Evolutionary conservation across 139 green algal species (phyloP), one percentile per base, ranked within the genome.

Genomic region (Deuterostichococcus epilithicus): DNA sequence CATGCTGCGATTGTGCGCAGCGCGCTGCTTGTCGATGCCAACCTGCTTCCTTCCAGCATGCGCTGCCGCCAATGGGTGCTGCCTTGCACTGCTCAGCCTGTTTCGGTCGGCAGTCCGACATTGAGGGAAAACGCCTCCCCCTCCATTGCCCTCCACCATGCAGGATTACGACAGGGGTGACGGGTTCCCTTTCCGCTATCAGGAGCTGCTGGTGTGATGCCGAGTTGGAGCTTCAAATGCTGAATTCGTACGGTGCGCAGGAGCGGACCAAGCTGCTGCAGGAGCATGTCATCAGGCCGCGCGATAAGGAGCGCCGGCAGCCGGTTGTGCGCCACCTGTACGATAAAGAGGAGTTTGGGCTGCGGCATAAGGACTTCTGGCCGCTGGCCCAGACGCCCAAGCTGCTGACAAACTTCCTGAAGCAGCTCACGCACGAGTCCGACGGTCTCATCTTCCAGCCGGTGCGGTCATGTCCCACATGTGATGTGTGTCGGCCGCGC

Each of bases 391-490:
- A 81, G 34, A 72, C 81, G 3, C 34, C 45, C 1, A 86, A 84
- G 37, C 42, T 96, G 59, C 84, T 97, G 18, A 28, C 89, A 30
- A 82, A 91, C 18, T 93, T 98, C 82, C 93, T 97, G 42, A 86
- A 87, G 52, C 77, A 82, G 0, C 81, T 98, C 4, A 85, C 73
- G 37, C 95, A 99, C 80, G 95, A 99, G 88, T 85, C 87, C 1
- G 95, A 99, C 69, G 95, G 95, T 0, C 87, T 99, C 72, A 98
- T 99, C 72, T 88, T 97, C 39, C 93, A 97, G 52, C 52, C 52
- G 84, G 86, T 37, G n/a, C 36, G 63, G 2, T 33, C 5, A 6
- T 10, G 25, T 68, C 13, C 20, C 5, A 68, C 4, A 5, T 68
- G 52, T 63, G 10, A 63, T 63, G 52, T 63, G 52, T 23, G 18